These are phyloP conservation scores for Rhizopus stolonifer DNA, from an alignment of 371 early-diverging fungal species.

Conservation along the genomic window DNA sequence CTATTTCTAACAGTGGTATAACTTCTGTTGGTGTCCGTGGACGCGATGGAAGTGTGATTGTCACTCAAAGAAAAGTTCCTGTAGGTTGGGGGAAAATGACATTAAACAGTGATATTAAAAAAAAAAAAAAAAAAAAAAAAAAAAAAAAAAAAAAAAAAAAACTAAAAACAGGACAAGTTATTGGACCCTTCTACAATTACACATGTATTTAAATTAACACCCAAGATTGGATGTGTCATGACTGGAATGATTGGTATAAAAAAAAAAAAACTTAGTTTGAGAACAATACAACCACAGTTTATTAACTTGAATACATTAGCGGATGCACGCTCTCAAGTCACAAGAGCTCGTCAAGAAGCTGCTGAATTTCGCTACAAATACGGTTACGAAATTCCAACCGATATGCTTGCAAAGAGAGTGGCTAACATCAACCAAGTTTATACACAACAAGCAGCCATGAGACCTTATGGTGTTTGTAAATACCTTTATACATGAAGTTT, in stretches of 20 bases:
- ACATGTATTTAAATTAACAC: constrained; percentile 91
- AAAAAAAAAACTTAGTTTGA: not conserved
- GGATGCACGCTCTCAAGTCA: constrained; percentile 92
- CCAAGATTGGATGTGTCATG: constrained; percentile 96
- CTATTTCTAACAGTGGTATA: constrained; percentile 92
- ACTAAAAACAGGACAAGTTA: constrained; percentile 80
- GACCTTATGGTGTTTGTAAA: constrained; percentile 96
- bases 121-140: not conserved
- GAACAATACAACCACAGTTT: not conserved
- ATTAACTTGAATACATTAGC: constrained; percentile 46
- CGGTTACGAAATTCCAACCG: constrained; percentile 96
- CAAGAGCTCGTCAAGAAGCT: constrained; percentile 92
- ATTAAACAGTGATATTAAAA: no score
- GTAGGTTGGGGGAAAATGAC: constrained; percentile 49
- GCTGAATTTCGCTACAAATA: constrained; percentile 98
- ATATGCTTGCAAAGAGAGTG: constrained; percentile 95
- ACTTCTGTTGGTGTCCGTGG: constrained; percentile 96
- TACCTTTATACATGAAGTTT: constrained; percentile 10
- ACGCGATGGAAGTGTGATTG: constrained; percentile 89
- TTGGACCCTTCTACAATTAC: constrained; percentile 94
- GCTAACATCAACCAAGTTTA: constrained; percentile 98
- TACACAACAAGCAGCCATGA: constrained; percentile 98
- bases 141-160: not conserved
- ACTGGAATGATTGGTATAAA: constrained; percentile 86
- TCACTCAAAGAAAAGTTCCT: constrained; percentile 96